These are phyloP conservation scores for Eucalyptus brandiana DNA, from an alignment of 345 rosid genomes.

Conservation along the genomic window DNA sequence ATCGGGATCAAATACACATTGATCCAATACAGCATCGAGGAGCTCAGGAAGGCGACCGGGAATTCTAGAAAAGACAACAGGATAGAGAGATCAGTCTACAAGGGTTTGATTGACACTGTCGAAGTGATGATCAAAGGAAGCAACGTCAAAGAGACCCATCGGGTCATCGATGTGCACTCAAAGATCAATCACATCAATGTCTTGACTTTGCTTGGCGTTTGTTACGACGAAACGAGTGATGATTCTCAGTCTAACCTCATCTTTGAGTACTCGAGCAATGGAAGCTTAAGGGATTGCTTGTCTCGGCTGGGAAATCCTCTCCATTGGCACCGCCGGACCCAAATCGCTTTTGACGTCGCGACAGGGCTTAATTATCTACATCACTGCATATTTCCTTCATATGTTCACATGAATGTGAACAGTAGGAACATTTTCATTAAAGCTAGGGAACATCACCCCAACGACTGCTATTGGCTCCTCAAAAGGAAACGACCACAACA, in stretches of 20 bases:
- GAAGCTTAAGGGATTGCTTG: conserved; percentile 35
- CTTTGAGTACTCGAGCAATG: conserved; percentile 30
- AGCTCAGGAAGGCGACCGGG: conserved; percentile 17
- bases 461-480: neutral
- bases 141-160: conserved; percentile 25
- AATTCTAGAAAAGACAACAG: conserved; percentile 20
- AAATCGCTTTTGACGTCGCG: conserved; percentile 37
- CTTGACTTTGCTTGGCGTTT: conserved; percentile 34
- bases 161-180: conserved; percentile 29
- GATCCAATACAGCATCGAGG: conserved; percentile 18
- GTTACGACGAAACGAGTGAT: conserved; percentile 15
- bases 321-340: conserved; percentile 18
- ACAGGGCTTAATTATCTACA: conserved; percentile 39
- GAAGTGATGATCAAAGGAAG: conserved; percentile 36
- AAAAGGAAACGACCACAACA: neutral
- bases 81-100: conserved; percentile 19
- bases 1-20: conserved; percentile 32
- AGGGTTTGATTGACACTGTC: conserved; percentile 13
- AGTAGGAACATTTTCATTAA: conserved; percentile 14
- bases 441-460: conserved; percentile 21
- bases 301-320: conserved; percentile 4
- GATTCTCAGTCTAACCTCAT: conserved; percentile 22
- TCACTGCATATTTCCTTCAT: conserved; percentile 34
- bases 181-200: conserved; percentile 48
- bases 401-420: conserved; percentile 21